Conservation (phyloP, 192 early-diverging fungal species). For the Entomortierella beljakovae region DNA sequence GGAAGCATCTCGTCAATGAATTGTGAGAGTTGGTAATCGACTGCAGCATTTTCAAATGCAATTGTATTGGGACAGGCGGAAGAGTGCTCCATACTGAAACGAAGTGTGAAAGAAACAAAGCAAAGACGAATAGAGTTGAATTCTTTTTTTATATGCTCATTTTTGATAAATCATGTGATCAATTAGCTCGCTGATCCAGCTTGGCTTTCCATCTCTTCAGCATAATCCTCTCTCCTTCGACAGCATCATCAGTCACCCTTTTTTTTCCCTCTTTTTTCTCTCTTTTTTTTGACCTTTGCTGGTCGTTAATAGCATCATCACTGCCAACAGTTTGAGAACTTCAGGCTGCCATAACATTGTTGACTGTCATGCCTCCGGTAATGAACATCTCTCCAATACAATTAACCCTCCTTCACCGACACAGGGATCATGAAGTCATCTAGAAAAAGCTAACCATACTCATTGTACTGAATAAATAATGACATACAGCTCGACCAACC, state of each 20-base stretch:
- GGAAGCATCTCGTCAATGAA: conserved; percentile 56
- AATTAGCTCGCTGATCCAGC: neutral
- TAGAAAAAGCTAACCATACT: conserved; percentile 6
- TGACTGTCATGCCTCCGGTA: conserved; percentile 19
- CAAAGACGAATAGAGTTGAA: neutral
- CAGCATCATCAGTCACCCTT: too few relatives aligned
- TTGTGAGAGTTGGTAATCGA: conserved; percentile 52
- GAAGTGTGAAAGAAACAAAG: neutral
- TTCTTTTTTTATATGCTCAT: too few relatives aligned
- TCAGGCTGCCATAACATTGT: too few relatives aligned
- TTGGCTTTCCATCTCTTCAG: neutral
- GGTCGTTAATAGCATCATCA: neutral
- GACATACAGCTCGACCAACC: conserved; percentile 8
- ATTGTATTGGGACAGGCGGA: conserved; percentile 33
- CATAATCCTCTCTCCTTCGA: neutral
- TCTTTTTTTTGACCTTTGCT: neutral
- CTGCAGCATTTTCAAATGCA: conserved; percentile 56
- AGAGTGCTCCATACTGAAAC: neutral
- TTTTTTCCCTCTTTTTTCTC: too few relatives aligned
- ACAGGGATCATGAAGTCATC: neutral
- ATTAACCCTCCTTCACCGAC: neutral
- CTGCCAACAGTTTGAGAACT: neutral
- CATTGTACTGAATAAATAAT: neutral
- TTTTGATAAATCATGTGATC: too few relatives aligned
- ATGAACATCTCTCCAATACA: neutral